A percentile compares a stretch with the other conserved stretches of the same genome.
Conservation (phyloP, 148 eudicot species). For the Chenopodium quinoa region DNA sequence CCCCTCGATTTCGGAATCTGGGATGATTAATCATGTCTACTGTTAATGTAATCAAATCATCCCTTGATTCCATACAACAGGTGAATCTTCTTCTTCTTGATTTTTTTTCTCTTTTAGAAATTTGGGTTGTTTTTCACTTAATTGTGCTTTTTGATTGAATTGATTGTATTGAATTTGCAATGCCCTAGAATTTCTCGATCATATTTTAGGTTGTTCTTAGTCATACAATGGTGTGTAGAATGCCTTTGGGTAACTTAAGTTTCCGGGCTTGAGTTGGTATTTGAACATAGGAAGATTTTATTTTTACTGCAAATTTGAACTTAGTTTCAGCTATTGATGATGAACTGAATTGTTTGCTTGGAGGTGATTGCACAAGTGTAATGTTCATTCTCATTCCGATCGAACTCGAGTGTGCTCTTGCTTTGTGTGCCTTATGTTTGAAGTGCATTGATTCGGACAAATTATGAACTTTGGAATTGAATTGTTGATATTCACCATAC, state of each 20-base stretch:
- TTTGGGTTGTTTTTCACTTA: neutral
- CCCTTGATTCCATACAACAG: constrained; percentile 31
- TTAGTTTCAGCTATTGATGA: neutral
- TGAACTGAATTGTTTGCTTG: neutral
- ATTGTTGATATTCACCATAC: neutral
- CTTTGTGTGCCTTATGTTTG: neutral
- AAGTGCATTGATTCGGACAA: neutral
- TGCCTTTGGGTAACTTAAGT: neutral
- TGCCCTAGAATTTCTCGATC: neutral
- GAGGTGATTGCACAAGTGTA: neutral
- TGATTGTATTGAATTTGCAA: neutral
- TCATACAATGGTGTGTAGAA: neutral
- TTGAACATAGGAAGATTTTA: neutral
- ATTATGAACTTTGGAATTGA: neutral
- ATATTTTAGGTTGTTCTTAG: neutral
- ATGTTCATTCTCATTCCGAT: too few species aligned
- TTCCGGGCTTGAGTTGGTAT: neutral
- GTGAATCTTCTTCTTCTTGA: neutral
- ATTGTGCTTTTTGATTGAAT: neutral
- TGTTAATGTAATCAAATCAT: constrained; percentile 33
- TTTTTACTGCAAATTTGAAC: neutral
- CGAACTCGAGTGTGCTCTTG: neutral
- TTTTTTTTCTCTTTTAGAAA: neutral
- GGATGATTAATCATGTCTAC: constrained; percentile 16
- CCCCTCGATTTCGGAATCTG: neutral